Evolutionary conservation across 2,329 filamentous ascomycete genomes (phyloP), one percentile per base, ranked within the genome.

Genomic region (Aspergillus chevalieri): DNA sequence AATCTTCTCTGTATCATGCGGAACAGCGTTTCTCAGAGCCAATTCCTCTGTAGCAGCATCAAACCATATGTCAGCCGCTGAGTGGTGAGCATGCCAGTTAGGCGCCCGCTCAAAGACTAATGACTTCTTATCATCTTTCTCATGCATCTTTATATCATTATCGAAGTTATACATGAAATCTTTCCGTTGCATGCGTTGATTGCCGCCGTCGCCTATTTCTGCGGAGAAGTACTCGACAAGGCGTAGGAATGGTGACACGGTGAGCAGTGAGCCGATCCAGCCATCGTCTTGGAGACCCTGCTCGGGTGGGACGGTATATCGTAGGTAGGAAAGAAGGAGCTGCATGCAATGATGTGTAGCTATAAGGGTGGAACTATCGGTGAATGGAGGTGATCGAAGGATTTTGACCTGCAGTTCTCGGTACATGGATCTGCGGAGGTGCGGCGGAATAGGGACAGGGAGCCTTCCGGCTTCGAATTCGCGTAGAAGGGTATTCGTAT

Each of bases 91-190:
- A 47, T 65, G 63, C 34, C 59, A 55, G 26, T 58, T 57, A 15
- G 66, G 53, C 6, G 61, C 51, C 15, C 51, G 55, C 33, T 64
- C 64, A 55, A 70, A 72, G n/a, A 73, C 60, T 47, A 63, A 57
- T 14, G 64, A 63, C 36, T 67, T 65, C 57, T 68, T 66, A 41
- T 66, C 65, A 48, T 71, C 68, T 47, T 67, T 69, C 52, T 65
- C 63, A 49, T 68, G 62, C 26, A 53, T 52, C 39, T 57, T 66
- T 55, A 66, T 66, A 49, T 73, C 70, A n/a, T 62, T 57, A 46
- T 71, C 61, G 48, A 73, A 73, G 43, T 71, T 73, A 43, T 63
- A 60, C 70, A 73, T 73, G 50, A 73, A 73, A 28, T 70, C 66
- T 53, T 65, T 73, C 22, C 70, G 65, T 51, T 72, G 67, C 50